Percentiles rank a stretch among this genome's conserved stretches.
Evolutionary conservation across 2,329 filamentous ascomycete genomes (phyloP).

Genomic region (Claviceps humidiphila): DNA sequence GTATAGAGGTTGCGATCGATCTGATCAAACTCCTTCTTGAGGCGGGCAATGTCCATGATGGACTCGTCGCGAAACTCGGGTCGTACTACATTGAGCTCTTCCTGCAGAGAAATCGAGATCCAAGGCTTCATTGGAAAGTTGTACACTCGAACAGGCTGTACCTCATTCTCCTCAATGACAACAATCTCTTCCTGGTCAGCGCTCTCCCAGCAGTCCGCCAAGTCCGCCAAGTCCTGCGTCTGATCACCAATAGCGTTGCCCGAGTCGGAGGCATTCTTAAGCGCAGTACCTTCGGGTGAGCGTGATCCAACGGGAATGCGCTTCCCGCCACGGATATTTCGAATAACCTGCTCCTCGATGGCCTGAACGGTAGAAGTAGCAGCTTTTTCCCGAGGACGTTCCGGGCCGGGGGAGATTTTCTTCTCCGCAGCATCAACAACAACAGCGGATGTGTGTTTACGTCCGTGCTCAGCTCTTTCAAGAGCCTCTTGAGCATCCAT

Average conservation of each 20-base stretch:
- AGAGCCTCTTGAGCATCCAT: constrained; percentile 51
- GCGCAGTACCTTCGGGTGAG: constrained; percentile 28
- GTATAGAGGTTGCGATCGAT: constrained; percentile 87
- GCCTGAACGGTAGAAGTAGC: constrained; percentile 2
- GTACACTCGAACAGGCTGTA: constrained; percentile 63
- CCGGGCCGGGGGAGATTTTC: constrained; percentile 22
- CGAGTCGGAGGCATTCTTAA: constrained; percentile 36
- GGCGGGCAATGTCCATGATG: constrained; percentile 80
- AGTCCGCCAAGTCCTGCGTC: constrained; percentile 50
- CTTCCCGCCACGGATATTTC: constrained; percentile 36
- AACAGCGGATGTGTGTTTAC: constrained; percentile 21
- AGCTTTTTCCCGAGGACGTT: background rate
- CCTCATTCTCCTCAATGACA: constrained; percentile 52
- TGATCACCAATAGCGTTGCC: constrained; percentile 39
- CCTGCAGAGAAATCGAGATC: constrained; percentile 70
- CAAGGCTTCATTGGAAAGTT: constrained; percentile 97
- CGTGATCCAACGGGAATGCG: constrained; percentile 31
- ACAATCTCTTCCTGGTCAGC: constrained; percentile 59
- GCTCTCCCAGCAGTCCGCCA: constrained; percentile 87
- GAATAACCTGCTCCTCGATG: constrained; percentile 9
- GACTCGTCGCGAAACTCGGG: constrained; percentile 62
- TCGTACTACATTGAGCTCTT: constrained; percentile 39
- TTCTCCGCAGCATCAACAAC: constrained; percentile 21
- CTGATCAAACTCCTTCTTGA: constrained; percentile 98
- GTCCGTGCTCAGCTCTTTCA: constrained; percentile 37